A percentile compares a stretch with the other conserved stretches of the same genome.
These are phyloP conservation scores for Maudiozyma turicensis DNA, from an alignment of 805 yeast genomes.

Conservation along the genomic window DNA sequence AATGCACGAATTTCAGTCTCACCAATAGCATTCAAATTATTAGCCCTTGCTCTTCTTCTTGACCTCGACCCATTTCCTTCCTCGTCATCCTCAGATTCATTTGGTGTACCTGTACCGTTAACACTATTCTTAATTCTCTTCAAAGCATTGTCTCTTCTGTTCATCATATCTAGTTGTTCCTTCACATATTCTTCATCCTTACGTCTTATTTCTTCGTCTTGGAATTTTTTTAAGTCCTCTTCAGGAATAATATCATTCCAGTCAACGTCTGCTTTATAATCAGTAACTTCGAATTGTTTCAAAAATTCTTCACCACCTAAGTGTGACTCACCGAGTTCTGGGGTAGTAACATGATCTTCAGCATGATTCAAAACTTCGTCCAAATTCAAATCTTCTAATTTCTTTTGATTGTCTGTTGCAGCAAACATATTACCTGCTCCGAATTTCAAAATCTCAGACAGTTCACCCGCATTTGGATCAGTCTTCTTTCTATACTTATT, in stretches of 20 bases:
- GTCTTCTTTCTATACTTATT: constrained; percentile 39
- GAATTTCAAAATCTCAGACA: constrained; percentile 87
- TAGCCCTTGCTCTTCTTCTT: constrained; percentile 30
- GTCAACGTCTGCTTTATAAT: constrained; percentile 93
- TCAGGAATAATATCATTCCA: constrained; percentile 99
- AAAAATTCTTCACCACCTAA: constrained; percentile 96
- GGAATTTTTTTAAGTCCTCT: constrained; percentile 77
- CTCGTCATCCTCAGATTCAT: constrained; percentile 30
- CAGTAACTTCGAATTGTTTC: constrained; percentile 96
- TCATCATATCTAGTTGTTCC: constrained; percentile 81
- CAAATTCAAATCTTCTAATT: constrained; percentile 85
- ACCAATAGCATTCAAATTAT: constrained; percentile 49
- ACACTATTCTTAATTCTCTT: constrained; percentile 41
- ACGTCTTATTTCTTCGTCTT: constrained; percentile 81
- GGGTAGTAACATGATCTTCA: constrained; percentile 93
- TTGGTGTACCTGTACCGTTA: constrained; percentile 32
- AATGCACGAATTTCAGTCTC: constrained; percentile 83
- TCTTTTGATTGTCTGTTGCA: constrained; percentile 89
- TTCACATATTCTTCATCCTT: constrained; percentile 79
- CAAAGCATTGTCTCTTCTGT: constrained; percentile 69
- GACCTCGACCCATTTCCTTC: constrained; percentile 32
- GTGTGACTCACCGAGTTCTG: constrained; percentile 94
- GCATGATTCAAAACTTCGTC: constrained; percentile 96
- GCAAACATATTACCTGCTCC: constrained; percentile 99
- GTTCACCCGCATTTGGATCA: constrained; percentile 78